These are phyloP conservation scores for Fusarium keratoplasticum DNA, from an alignment of 2,329 filamentous ascomycete species.

Conservation along the genomic window DNA sequence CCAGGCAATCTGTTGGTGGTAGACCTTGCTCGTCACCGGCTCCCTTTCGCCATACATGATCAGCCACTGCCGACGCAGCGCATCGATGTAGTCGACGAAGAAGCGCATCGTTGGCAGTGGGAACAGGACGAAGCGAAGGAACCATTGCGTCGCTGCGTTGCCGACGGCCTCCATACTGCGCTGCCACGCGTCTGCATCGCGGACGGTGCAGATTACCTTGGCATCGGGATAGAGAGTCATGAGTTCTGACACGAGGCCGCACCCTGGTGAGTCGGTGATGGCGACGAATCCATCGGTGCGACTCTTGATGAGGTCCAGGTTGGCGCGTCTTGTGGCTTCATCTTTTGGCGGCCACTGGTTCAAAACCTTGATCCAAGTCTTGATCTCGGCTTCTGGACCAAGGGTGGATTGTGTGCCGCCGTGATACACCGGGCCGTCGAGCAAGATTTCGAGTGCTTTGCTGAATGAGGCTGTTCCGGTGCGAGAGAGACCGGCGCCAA, in stretches of 20 bases:
- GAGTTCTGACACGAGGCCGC: slow-evolving; percentile 21
- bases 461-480: slow-evolving; percentile 43
- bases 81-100: slow-evolving; percentile 24
- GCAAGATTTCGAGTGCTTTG: slow-evolving; percentile 33
- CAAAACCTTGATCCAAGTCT: neutral
- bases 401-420: neutral
- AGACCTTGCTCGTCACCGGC: slow-evolving; percentile 7
- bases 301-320: neutral
- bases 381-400: neutral
- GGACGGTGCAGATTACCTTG: slow-evolving; percentile 34
- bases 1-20: slow-evolving; percentile 11
- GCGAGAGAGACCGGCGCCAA: slow-evolving; percentile 42
- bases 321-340: neutral
- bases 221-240: slow-evolving; percentile 35
- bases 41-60: slow-evolving; percentile 9
- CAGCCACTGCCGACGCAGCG: slow-evolving; percentile 8
- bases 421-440: neutral
- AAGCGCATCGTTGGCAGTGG: slow-evolving; percentile 22
- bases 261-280: neutral
- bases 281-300: neutral
- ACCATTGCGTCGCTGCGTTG: slow-evolving; percentile 9
- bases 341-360: neutral
- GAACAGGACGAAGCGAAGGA: slow-evolving; percentile 32
- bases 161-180: slow-evolving; percentile 24
- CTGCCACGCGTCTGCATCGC: slow-evolving; percentile 32